Percentiles rank a stretch among this genome's conserved stretches.
Conservation (phyloP, 331 rosid species). For the Ulmus americana region DNA sequence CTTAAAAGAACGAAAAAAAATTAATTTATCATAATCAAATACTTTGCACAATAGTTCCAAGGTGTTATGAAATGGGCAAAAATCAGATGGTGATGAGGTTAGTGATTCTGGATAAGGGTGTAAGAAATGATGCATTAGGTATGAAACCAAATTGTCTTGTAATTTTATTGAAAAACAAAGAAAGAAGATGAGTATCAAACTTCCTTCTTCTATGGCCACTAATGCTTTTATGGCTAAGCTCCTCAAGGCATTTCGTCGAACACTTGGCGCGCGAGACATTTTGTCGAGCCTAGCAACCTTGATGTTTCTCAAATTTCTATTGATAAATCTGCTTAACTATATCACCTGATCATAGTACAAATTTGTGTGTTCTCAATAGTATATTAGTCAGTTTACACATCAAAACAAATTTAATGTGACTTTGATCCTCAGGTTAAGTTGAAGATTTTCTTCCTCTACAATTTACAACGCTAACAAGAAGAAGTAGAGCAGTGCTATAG, state of each 20-base stretch:
- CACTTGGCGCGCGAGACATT: neutral
- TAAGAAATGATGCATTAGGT: too few relatives aligned
- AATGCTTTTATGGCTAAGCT: neutral
- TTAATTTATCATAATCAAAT: too few relatives aligned
- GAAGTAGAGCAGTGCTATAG: conserved; percentile 71
- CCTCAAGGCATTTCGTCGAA: neutral
- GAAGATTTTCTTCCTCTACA: conserved; percentile 6
- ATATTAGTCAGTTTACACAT: conserved; percentile 20
- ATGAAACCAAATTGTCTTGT: too few relatives aligned
- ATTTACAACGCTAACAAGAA: conserved; percentile 50
- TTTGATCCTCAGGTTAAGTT: conserved; percentile 13
- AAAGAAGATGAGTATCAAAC: too few relatives aligned
- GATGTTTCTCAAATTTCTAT: neutral
- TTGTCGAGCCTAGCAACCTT: neutral
- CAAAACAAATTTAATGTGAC: conserved; percentile 20
- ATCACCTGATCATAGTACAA: conserved; percentile 9
- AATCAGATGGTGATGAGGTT: too few relatives aligned
- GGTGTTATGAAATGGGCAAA: too few relatives aligned
- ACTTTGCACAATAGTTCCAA: too few relatives aligned
- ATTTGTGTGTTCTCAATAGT: conserved; percentile 8
- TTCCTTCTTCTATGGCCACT: too few relatives aligned
- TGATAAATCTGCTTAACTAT: conserved; percentile 10
- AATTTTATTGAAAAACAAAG: too few relatives aligned
- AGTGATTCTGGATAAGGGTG: too few relatives aligned
- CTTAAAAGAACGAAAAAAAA: too few relatives aligned